These are phyloP conservation scores for Fusarium sp. DNA, from an alignment of 2,329 filamentous ascomycete species.

Conservation along the genomic window DNA sequence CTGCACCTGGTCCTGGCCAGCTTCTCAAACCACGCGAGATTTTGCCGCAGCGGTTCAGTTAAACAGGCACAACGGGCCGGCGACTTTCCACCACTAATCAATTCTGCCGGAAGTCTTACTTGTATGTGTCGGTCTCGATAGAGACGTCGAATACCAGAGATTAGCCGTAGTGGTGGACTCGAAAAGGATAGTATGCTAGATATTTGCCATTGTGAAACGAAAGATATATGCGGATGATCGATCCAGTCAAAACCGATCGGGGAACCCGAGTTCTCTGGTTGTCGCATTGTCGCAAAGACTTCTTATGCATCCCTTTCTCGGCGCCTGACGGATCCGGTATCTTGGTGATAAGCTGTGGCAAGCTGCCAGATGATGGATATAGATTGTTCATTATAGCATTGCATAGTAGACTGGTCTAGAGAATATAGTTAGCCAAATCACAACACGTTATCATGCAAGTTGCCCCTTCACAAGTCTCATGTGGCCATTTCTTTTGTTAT, in stretches of 20 bases:
- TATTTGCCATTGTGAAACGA: slow-evolving; percentile 2
- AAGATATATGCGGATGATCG: background rate
- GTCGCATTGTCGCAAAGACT: background rate
- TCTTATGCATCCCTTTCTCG: background rate
- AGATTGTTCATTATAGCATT: background rate
- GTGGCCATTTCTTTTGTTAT: slow-evolving; percentile 10
- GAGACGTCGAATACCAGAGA: background rate
- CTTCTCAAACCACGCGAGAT: slow-evolving; percentile 7
- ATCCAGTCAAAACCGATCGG: background rate
- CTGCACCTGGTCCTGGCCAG: background rate
- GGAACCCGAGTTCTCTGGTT: background rate
- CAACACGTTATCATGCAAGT: slow-evolving; percentile 12
- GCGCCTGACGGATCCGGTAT: background rate
- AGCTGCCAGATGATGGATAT: slow-evolving; percentile 12
- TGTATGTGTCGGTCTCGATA: background rate
- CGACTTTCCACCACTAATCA: slow-evolving; percentile 7
- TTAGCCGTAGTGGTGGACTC: background rate
- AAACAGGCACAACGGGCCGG: slow-evolving; percentile 30
- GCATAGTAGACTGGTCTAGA: background rate
- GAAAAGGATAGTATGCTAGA: background rate
- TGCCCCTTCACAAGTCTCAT: background rate
- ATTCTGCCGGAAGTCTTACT: background rate
- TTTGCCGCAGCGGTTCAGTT: slow-evolving; percentile 13
- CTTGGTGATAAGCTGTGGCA: slow-evolving; percentile 2
- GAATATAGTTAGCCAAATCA: background rate